Evolutionary conservation across 2,329 filamentous ascomycete species (phyloP), one percentile per base, ranked within the genome.

Genomic region (Reticulascus tulasneorum): DNA sequence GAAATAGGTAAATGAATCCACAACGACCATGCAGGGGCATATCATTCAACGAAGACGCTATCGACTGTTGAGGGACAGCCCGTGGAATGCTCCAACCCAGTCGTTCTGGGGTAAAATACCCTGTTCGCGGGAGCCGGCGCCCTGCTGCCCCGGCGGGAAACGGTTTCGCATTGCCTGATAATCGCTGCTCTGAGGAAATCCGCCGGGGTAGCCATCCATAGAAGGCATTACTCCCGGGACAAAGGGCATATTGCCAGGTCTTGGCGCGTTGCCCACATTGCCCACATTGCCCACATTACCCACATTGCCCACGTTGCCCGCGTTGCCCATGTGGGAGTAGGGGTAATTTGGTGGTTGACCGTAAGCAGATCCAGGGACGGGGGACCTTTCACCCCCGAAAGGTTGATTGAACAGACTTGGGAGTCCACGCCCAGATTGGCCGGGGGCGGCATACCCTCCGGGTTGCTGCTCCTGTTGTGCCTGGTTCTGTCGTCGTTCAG

Each of bases 41-140:
- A n/a, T n/a, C n/a, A n/a, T n/a, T n/a, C n/a, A n/a, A n/a, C n/a
- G 12, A 11, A 16, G 12, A 29, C 13, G 19, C 18, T 29, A 77
- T 42, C 73, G 73, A 46, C 77, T 75, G 52, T 84, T 84, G 45
- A 89, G 71, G 3, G 84, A 89, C 13, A 89, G 64, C 9, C 83
- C 77, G 55, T 88, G 83, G 55, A 87, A 86, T 6, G 71, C 62
- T 35, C 66, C 64, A 18, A 72, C 62, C 81, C 82, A 86, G 32
- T 84, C 80, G 30, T 69, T 65, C 50, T 71, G 69, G 18, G 41
- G 24, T 29, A 30, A 42, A 12, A 37, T 25, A 23, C 32, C 31
- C 10, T 33, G 22, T 5, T 62, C 59, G 25, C 58, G 56, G 29
- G 58, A 54, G 7, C 51, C 45, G 17, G 53, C 45, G n/a, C 50